Evolutionary conservation across 345 rosid species (phyloP).

Genomic region (Eucalyptus coolabah): DNA sequence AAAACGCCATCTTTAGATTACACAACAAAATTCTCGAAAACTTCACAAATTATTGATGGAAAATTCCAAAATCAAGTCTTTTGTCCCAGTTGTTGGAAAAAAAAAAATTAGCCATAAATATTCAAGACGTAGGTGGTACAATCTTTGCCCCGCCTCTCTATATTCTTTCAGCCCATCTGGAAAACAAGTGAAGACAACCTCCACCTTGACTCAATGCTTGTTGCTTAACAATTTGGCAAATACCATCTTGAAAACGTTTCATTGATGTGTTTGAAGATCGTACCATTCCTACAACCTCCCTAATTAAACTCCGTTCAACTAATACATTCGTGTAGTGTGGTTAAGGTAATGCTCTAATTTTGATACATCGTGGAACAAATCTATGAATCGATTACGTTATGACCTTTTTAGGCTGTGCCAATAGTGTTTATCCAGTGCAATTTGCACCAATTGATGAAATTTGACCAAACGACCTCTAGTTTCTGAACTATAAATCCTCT

Average conservation of each 20-base stretch:
- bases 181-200: not conserved
- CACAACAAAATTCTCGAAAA: not conserved
- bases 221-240: not conserved
- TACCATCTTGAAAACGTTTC: not conserved
- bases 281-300: not conserved
- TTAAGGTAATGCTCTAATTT: not conserved
- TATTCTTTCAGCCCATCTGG: not conserved
- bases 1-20: not conserved
- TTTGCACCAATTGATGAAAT: not conserved
- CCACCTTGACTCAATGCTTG: not conserved
- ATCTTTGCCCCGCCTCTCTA: not conserved
- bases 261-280: not conserved
- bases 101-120: not conserved
- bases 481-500: not conserved
- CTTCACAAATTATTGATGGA: not conserved
- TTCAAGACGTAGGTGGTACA: not conserved
- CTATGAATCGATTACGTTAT: not conserved
- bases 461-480: not conserved
- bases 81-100: not conserved
- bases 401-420: not conserved
- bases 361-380: not conserved
- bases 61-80: not conserved
- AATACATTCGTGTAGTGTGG: not conserved
- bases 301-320: not conserved
- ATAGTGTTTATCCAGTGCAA: not conserved